Evolutionary conservation across 306 rosid genomes (phyloP), one percentile per base, ranked within the genome.

Genomic region (Sophora flavescens): DNA sequence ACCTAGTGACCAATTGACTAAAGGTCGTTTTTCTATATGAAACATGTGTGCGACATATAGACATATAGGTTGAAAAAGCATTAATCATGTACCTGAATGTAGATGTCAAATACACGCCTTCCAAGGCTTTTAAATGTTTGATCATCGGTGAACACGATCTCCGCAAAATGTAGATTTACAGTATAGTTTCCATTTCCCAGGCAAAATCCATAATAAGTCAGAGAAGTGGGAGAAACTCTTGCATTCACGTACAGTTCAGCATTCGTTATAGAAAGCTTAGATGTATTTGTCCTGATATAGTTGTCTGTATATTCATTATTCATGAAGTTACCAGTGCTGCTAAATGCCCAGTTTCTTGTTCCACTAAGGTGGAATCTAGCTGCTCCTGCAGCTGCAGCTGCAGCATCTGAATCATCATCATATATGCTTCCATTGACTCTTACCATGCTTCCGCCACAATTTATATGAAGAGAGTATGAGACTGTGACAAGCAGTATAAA

Each of bases 181-280:
- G 79, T 89, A 69, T 89, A 87, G 64, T 72, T 81, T 17, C 93
- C 93, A 47, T 85, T 83, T 63, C 61, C 44, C 53, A 89, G 44
- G 53, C 93, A 85, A 32, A 87, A 83, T 62, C 87, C 93, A 53
- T 85, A 89, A 16, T 87, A 89, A 17, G 93, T 91, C 4, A 90
- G 68, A 70, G 93, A 86, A 73, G 65, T 72, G 50, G 96, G 86
- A 78, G 97, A 90, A 82, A 90, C 79, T 4, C 97, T 89, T 36
- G 97, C 97, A 45, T 9, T 70, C 76, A 15, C 84, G 80, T 89
- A 92, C 14, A 89, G 59, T 11, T 87, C 81, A 41, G 83, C 78
- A 67, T 84, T 30, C 14, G 41, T 44, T 52, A 78, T 51, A 6
- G 84, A 41, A 12, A 89, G 85, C 3, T 3, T 17, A 18, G 86